phyloP scores from a whole-genome alignment of 108 stramenopile species.

The Skeletonema menzelii region DNA sequence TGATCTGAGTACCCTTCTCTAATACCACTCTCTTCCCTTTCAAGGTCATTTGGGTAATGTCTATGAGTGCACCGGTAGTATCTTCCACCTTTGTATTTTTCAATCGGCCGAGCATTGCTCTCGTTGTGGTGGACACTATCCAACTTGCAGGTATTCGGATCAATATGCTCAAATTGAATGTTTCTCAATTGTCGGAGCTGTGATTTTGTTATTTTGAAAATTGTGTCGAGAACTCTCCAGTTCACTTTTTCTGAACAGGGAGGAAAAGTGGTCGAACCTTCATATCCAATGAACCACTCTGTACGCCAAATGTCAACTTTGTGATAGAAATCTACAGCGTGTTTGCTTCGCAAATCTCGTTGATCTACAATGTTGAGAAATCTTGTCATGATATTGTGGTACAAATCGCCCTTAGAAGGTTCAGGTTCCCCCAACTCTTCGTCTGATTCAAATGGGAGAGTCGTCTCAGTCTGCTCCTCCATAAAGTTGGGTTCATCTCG shows the following conservation, averaged over 20 bases:
- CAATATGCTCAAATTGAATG: constrained; percentile 70
- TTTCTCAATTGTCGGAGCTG: constrained; percentile 75
- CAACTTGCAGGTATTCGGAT: constrained; percentile 53
- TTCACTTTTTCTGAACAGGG: constrained; percentile 79
- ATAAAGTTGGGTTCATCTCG: neutral
- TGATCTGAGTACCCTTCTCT: neutral
- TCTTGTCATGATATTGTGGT: constrained; percentile 12
- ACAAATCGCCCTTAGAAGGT: neutral
- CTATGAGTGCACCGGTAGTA: constrained; percentile 29
- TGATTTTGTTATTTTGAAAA: constrained; percentile 54
- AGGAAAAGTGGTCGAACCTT: constrained; percentile 82
- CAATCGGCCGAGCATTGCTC: constrained; percentile 73
- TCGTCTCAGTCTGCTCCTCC: neutral
- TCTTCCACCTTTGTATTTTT: constrained; percentile 21
- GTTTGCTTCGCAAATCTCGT: neutral
- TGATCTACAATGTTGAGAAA: constrained; percentile 16
- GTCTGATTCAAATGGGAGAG: neutral
- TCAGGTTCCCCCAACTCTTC: neutral
- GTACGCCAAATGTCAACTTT: constrained; percentile 16
- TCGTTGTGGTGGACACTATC: constrained; percentile 70
- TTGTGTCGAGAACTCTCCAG: constrained; percentile 77
- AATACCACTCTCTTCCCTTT: neutral
- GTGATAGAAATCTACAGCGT: constrained; percentile 16
- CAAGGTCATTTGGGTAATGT: constrained; percentile 11
- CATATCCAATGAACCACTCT: constrained; percentile 74